Evolutionary conservation across 2,329 filamentous ascomycete species (phyloP), one percentile per base, ranked within the genome.

Genomic region (Taxawa tesnikishii): DNA sequence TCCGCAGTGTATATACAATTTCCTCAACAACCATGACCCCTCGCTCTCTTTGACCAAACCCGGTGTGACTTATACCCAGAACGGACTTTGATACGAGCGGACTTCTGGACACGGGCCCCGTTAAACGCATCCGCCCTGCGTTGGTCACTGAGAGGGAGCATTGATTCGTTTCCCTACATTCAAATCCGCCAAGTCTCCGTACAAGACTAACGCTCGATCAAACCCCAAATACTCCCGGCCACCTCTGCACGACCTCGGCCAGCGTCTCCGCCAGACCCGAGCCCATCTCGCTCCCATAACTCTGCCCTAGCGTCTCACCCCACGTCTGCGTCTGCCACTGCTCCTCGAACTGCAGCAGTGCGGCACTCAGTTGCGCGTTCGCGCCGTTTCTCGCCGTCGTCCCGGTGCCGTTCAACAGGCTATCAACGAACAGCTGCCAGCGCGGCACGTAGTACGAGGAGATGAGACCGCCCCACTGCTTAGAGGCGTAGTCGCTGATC

Each of bases 401-500:
- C 3, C n/a, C 19, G 4, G 31, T 36, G 19, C 32, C 38, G 9
- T 33, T 38, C 1, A 41, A 29, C 32, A 63, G 43, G 38, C 61
- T 63, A 12, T 58, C 44, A 7, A 64, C 39, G 40, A 68, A 68
- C 17, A 54, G 55, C 29, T 53, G 32, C 65, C 65, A 70, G 7
- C 66, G 47, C 10, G 54, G 55, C 7, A 55, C 29, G 42, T 69
- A 68, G 44, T 68, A 70, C 1, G 46, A 47, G 1, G 47, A 48
- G 4, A 68, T 56, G 0, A 70, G 47, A 1, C 65, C 65, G 6
- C 50, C 54, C 65, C 65, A 70, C 14, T 50, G 49, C 46, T 67
- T 67, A 4, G 56, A 59, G 3, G 65, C 63, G 37, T 69, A 70
- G 44, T 69, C 66, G 21, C 45, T 55, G 25, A 69, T 63, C 42